These are phyloP conservation scores for Pichia sp. DNA, from an alignment of 1,139 yeast species.

Conservation along the genomic window DNA sequence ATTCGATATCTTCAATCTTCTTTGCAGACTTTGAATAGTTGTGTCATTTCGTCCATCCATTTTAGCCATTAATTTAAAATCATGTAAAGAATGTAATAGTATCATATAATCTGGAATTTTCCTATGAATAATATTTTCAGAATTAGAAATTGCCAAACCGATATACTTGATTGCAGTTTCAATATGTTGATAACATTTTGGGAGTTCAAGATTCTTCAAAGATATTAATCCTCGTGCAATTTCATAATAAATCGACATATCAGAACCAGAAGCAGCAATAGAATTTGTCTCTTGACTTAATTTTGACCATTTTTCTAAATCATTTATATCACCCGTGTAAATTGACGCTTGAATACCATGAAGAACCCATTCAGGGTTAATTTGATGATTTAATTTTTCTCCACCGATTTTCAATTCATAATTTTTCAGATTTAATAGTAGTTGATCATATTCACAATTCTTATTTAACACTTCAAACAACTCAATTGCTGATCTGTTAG, in stretches of 20 bases:
- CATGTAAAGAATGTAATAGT: slow-evolving; percentile 67
- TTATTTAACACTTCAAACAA: slow-evolving; percentile 49
- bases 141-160: slow-evolving; percentile 56
- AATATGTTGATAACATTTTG: slow-evolving; percentile 36
- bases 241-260: slow-evolving; percentile 53
- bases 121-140: slow-evolving; percentile 51
- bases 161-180: slow-evolving; percentile 48
- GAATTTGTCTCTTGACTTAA: slow-evolving; percentile 34
- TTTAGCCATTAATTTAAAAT: slow-evolving; percentile 38
- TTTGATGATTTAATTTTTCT: slow-evolving; percentile 1
- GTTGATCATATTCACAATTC: slow-evolving; percentile 51
- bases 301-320: slow-evolving; percentile 53
- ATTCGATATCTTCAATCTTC: slow-evolving; percentile 45
- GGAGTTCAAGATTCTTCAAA: slow-evolving; percentile 32
- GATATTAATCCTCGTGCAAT: slow-evolving; percentile 56
- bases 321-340: slow-evolving; percentile 49
- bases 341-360: slow-evolving; percentile 75
- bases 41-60: slow-evolving; percentile 14
- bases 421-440: slow-evolving; percentile 26
- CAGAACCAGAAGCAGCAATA: slow-evolving; percentile 40
- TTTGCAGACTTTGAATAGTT: slow-evolving; percentile 16
- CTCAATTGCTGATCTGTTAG: slow-evolving; percentile 31
- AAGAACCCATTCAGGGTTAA: slow-evolving; percentile 46
- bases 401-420: slow-evolving; percentile 13
- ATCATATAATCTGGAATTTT: slow-evolving; percentile 36